Evolutionary conservation across 2,329 filamentous ascomycete species (phyloP), one percentile per base, ranked within the genome.

Genomic region (Mollisia scopiformis): DNA sequence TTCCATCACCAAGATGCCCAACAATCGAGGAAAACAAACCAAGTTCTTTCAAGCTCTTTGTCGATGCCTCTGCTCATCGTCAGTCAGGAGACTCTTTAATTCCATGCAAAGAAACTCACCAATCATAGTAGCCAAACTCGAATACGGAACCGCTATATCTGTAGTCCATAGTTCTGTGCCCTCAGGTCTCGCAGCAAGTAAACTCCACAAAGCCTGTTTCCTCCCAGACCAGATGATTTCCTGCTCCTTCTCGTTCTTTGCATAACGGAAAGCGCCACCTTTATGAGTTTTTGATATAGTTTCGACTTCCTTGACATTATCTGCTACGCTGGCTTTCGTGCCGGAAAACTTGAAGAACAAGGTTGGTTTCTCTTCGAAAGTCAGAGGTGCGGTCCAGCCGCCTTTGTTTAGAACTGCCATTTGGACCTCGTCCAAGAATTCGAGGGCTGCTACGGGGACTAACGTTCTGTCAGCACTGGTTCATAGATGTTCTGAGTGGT

Each of bases 1-100:
- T 97, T 41, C 93, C 93, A 72, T 97, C 93, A 8, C 93, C 93
- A 57, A 97, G 88, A 71, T 97, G 93, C 6, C 93, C 93, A 2
- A 97, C 80, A 25, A 96, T 90, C 68, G 88, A 92, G 1, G 92
- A 91, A 73, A 96, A 96, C 1, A 96, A 78, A 1, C 91, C 92
- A 8, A 96, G 81, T 13, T 91, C 86, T 68, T 93, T 89, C 81
- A 95, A 87, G 70, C 96, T 91, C 73, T 91, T 89, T 78, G 96
- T 96, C 64, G 90, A 93, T 41, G 91, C 81, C 74, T 96, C 65
- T 64, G 54, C n/a, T n/a, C n/a, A n/a, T n/a, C n/a, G n/a, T n/a
- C n/a, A n/a, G n/a, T n/a, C n/a, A n/a, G n/a, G n/a, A n/a, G n/a
- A n/a, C n/a, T n/a, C n/a, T n/a, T n/a, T n/a, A n/a, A n/a, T n/a